Percentiles rank a stretch among this genome's conserved stretches.
Conservation (phyloP, 2,329 filamentous ascomycete species). For the Mycosphaerella arachidis region DNA sequence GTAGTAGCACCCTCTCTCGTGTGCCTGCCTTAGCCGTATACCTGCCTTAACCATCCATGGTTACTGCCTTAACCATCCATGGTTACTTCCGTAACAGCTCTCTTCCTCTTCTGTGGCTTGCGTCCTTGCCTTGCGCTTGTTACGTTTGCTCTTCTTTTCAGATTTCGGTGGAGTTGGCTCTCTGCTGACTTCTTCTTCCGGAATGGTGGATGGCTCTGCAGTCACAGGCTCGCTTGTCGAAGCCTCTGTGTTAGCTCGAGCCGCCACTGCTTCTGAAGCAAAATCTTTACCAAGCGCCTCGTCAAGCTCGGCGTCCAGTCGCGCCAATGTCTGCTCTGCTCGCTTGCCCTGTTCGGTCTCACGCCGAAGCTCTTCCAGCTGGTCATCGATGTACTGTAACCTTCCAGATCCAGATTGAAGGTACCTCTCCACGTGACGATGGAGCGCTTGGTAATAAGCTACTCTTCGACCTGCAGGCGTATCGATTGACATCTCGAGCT, state of each 20-base stretch:
- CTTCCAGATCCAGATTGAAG: constrained; percentile 23
- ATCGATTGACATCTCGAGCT: constrained; percentile 41
- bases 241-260: not conserved
- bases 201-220: not conserved
- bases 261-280: not conserved
- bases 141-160: constrained; percentile 2
- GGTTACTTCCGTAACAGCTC: too few species aligned
- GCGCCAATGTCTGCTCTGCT: constrained; percentile 20
- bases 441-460: constrained; percentile 35
- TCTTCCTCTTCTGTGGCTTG: constrained; percentile 19
- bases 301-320: not conserved
- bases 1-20: too few species aligned
- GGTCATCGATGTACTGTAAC: constrained; percentile 33
- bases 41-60: too few species aligned
- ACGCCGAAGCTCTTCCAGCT: constrained; percentile 31
- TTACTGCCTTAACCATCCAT: too few species aligned
- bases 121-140: constrained; percentile 32
- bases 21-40: too few species aligned
- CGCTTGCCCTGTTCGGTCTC: constrained; percentile 28
- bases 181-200: not conserved
- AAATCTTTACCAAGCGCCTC: not conserved
- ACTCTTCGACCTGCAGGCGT: constrained; percentile 33
- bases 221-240: not conserved
- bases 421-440: constrained; percentile 29
- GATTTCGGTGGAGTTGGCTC: not conserved